Evolutionary conservation across 2,329 filamentous ascomycete species (phyloP).

Genomic region (Xylaria sp.): DNA sequence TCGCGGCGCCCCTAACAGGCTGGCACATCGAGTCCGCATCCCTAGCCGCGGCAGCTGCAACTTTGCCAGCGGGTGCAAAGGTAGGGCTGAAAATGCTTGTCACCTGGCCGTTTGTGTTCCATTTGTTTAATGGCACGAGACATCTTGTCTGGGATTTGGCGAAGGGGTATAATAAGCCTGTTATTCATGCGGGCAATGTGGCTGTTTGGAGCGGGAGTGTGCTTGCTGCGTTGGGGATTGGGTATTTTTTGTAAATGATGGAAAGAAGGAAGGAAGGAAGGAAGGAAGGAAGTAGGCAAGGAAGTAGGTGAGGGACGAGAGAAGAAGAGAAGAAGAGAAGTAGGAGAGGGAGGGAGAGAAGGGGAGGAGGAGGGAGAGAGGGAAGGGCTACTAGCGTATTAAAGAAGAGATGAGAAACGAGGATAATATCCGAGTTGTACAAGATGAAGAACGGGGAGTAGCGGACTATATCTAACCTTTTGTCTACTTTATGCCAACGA

Average conservation of each 20-base stretch:
- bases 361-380: no score
- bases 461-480: background rate
- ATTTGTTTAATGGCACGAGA: conserved; percentile 65
- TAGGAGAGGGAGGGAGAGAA: no score
- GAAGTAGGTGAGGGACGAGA: no score
- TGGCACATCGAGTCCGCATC: conserved; percentile 69
- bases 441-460: background rate
- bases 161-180: conserved; percentile 61
- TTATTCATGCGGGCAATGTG: conserved; percentile 60
- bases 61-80: conserved; percentile 69
- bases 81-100: conserved; percentile 65
- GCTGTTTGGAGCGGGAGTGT: conserved; percentile 61
- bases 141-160: conserved; percentile 66
- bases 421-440: background rate
- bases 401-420: background rate
- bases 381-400: background rate
- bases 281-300: background rate
- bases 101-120: conserved; percentile 70
- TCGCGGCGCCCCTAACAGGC: conserved; percentile 78
- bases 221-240: conserved; percentile 58
- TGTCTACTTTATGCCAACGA: background rate
- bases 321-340: background rate
- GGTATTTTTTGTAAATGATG: conserved; percentile 58
- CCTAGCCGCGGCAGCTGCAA: conserved; percentile 69
- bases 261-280: background rate